Evolutionary conservation across 2,329 filamentous ascomycete species (phyloP), one percentile per base, ranked within the genome.

Genomic region (Leptographium procerum): DNA sequence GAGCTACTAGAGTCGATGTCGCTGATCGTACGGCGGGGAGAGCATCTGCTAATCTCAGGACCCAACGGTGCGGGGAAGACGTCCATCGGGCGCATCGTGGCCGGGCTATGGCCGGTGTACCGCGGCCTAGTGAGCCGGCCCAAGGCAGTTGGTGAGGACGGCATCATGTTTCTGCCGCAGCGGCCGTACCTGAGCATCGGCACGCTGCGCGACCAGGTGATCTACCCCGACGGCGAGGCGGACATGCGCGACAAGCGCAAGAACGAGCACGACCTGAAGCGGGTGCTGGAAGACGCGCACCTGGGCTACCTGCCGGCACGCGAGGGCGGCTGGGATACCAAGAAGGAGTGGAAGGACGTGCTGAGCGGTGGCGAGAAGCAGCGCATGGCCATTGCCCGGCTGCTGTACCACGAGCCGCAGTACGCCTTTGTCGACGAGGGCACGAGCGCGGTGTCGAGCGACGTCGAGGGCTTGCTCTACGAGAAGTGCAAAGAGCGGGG

Each of bases 301-400:
- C 79, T 99, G 0, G 92, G 91, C 4, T 97, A 99, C 70, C 80
- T 99, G 1, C 89, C 90, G 1, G 85, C 91, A 54, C 85, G 94
- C 19, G 94, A 99, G 76, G 94, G 94, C 45, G 94, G 94, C 16
- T 97, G 91, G 91, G 90, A 99, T 68, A 94, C 90, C 5, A 83
- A 90, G 59, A 97, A 99, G 72, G 91, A 96, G 69, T 99, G 94
- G 94, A 96, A 97, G 73, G 92, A 97, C 65, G 90, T 99, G 5
- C 78, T 99, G n/a, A 92, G 87, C 63, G 94, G 94, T 45, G 94
- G 94, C 14, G 94, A 99, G 78, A 99, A 99, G 75, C 94, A 99
- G 74, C 80, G 94, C 26, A 89, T 99, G 82, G 90, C 84, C 0
- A 90, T 99, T 66, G 92, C 95, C 4, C 79, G 94, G 51, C 71